Evolutionary conservation across 768 basidiomycete genomes (phyloP), one percentile per base, ranked within the genome.

Genomic region (Arthromyces matolae): DNA sequence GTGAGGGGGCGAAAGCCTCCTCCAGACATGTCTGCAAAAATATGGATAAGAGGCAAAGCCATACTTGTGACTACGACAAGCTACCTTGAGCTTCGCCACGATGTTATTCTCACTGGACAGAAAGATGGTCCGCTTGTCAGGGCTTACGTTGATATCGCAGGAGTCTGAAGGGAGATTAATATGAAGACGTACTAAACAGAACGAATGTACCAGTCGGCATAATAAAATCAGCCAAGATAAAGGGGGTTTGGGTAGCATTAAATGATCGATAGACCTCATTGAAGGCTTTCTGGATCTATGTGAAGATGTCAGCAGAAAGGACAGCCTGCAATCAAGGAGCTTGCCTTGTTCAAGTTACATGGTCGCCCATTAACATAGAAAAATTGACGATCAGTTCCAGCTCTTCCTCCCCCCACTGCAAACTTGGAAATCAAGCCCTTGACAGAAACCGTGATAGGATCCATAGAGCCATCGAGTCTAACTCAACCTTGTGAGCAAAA

Each of bases 121-220:
- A 42, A 96, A 84, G 29, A 98, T 87, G 0, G 92, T 94, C n/a
- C 95, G 78, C 61, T 98, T 99, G 70, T 98, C 96, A 0, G 96
- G 95, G 52, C 84, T 90, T 50, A 98, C 89, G 52, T 99, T 99
- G 59, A 99, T 83, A 60, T 99, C 96, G 58, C 82, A 89, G 0
- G 80, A 71, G 47, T 83, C 91, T 93, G 52, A 25, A 24, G 13
- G 12, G 22, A 16, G 18, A 25, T 28, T 2, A 22, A 22, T 22
- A 18, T 8, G 20, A 25, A 9, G 10, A 44, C n/a, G n/a, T 1
- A 22, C 27, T 38, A 8, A 14, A 35, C 23, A 20, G 12, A 10
- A 52, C 12, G 12, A 10, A 65, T 82, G 6, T 50, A 92, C 92
- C 76, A 5, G 84, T 84, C 0, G 94, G 92, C 3, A 97, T 63